Evolutionary conservation across 208 protist genomes (phyloP), one percentile per base, ranked within the genome.

Genomic region (Leishmania arabica): DNA sequence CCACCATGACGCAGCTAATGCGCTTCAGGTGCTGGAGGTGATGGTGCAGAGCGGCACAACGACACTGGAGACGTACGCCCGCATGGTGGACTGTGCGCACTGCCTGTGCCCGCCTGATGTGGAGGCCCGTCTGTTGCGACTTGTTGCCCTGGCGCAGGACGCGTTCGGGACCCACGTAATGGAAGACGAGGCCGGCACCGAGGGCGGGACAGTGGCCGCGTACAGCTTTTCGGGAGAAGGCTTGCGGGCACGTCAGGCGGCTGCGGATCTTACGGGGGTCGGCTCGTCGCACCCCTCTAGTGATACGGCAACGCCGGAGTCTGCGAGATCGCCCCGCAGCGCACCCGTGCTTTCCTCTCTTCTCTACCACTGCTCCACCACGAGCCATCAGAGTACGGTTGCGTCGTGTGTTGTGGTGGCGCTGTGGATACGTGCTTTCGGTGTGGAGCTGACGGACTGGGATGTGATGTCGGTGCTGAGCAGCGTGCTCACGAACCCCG

Each of bases 371-470:
- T 78, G 94, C 24, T 87, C 88, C 27, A 90, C 84, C 68, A 80
- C 83, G 24, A 74, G 82, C 69, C 64, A 86, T 62, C 66, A 24
- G 4, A 84, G 84, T 78, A 81, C 83, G 19, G 79, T 88, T 4
- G 81, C 84, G 7, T 89, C 86, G 34, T 80, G 88, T 15, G 66
- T 96, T 34, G 45, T 98, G 11, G 87, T 96, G 17, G 88, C 80
- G 31, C 53, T 96, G 70, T 98, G 95, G 93, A 96, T 96, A 42
- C 87, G 93, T 7, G 85, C 93, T 2, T 73, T 96, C 13, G 93
- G 93, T 2, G 89, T 86, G 17, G 73, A 78, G 78, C 86, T 96
- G 45, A 84, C 84, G 37, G 92, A 96, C 76, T 98, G 95, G 95
- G 93, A 98, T 81, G 90, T 91, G 62, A 69, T 93, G 40, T 74